Percentiles rank a stretch among this genome's conserved stretches.
Evolutionary conservation across 108 stramenopile genomes (phyloP).

Genomic region (Discostella stelligeroides): DNA sequence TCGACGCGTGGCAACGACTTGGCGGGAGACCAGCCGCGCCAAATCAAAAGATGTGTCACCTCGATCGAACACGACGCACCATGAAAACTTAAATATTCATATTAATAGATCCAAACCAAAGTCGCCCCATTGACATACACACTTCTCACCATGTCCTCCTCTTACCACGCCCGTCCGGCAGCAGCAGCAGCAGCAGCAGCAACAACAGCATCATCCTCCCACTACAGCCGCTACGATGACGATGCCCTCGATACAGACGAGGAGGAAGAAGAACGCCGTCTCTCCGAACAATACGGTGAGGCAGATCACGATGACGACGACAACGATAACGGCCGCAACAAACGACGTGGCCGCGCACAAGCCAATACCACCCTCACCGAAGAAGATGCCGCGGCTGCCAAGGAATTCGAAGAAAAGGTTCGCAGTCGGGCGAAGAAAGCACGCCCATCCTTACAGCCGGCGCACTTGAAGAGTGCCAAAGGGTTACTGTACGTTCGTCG

Average conservation of each 20-base stretch:
- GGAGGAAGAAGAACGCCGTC: constrained; percentile 69
- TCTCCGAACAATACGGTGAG: constrained; percentile 65
- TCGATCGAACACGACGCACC: background rate
- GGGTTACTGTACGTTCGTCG: constrained; percentile 51
- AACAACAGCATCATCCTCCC: constrained; percentile 6
- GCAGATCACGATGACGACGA: constrained; percentile 39
- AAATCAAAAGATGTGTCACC: background rate
- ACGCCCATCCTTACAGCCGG: constrained; percentile 50
- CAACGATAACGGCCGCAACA: constrained; percentile 18
- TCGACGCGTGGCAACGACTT: no score
- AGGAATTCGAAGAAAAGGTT: constrained; percentile 40
- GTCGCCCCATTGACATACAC: background rate
- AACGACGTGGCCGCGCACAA: constrained; percentile 24
- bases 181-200: no score
- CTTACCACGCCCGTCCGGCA: no score
- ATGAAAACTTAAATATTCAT: background rate
- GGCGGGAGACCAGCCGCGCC: background rate
- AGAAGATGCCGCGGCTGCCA: constrained; percentile 54
- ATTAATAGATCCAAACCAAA: background rate
- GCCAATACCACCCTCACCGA: constrained; percentile 48
- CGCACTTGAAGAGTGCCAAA: constrained; percentile 47
- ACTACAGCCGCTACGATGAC: constrained; percentile 24
- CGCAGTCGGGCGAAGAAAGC: constrained; percentile 35
- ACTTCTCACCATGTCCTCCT: constrained; percentile 14
- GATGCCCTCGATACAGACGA: constrained; percentile 49